Percentiles rank a stretch among this genome's conserved stretches.
phyloP scores from a whole-genome alignment of 2,329 filamentous ascomycete genomes.

The Lachnellula cervina region DNA sequence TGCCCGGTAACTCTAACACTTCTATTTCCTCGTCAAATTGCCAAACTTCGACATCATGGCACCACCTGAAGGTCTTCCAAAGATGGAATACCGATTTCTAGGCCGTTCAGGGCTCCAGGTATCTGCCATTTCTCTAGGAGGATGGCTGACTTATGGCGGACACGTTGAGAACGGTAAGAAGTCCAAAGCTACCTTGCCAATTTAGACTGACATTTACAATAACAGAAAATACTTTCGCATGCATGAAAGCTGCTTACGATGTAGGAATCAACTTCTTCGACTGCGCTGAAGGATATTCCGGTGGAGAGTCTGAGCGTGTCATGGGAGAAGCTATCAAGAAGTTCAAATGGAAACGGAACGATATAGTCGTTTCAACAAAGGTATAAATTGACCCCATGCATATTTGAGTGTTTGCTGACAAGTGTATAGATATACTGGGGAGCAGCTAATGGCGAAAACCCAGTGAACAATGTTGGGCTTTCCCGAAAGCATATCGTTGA shows the following conservation, averaged over 20 bases:
- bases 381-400: slow-evolving; percentile 20
- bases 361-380: slow-evolving; percentile 54
- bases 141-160: slow-evolving; percentile 71
- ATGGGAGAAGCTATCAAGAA: slow-evolving; percentile 54
- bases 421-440: slow-evolving; percentile 58
- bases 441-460: slow-evolving; percentile 36
- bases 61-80: slow-evolving; percentile 38
- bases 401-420: slow-evolving; percentile 1
- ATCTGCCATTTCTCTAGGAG: slow-evolving; percentile 66
- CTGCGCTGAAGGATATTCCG: slow-evolving; percentile 50
- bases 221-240: slow-evolving; percentile 53
- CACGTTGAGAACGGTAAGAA: slow-evolving; percentile 59
- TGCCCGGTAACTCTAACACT: neutral
- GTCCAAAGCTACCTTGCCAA: neutral
- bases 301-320: slow-evolving; percentile 47
- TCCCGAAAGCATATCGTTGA: slow-evolving; percentile 58
- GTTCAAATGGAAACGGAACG: slow-evolving; percentile 52
- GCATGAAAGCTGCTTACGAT: slow-evolving; percentile 57
- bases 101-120: slow-evolving; percentile 70
- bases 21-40: neutral
- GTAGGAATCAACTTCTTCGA: slow-evolving; percentile 55
- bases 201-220: slow-evolving; percentile 4
- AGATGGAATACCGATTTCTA: slow-evolving; percentile 68
- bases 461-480: slow-evolving; percentile 51
- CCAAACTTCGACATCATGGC: slow-evolving; percentile 19